These are phyloP conservation scores for Salix viminalis DNA, from an alignment of 345 rosid genomes.

Conservation along the genomic window DNA sequence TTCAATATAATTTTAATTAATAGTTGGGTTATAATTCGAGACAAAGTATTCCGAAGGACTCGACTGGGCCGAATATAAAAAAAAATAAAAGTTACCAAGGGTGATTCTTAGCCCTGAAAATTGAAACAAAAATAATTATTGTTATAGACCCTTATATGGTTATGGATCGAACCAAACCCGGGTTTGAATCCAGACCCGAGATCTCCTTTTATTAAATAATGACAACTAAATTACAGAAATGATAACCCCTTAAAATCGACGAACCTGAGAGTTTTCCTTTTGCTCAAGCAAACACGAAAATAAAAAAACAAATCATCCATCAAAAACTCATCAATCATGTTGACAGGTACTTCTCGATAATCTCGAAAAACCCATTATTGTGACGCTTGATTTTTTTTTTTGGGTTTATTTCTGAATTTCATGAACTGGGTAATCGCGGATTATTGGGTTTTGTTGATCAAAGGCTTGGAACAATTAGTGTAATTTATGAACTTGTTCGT, in stretches of 20 bases:
- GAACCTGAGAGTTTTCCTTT: conserved; percentile 33
- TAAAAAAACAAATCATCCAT: background rate
- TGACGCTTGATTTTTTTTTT: background rate
- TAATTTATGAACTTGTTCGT: background rate
- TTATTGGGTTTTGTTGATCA: background rate
- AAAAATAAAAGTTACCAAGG: too few relatives aligned
- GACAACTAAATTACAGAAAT: background rate
- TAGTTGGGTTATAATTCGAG: too few relatives aligned
- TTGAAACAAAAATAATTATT: too few relatives aligned
- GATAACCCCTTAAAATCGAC: background rate
- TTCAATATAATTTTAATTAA: too few relatives aligned
- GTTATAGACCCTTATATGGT: background rate
- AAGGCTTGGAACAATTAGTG: background rate
- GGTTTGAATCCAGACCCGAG: background rate
- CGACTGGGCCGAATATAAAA: too few relatives aligned
- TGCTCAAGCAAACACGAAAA: conserved; percentile 43
- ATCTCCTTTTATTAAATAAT: background rate
- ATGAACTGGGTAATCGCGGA: conserved; percentile 12
- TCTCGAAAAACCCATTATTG: background rate
- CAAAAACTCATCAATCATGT: conserved; percentile 38
- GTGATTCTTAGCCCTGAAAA: too few relatives aligned
- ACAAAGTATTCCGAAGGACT: too few relatives aligned
- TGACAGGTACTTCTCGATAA: conserved; percentile 40
- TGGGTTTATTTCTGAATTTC: conserved; percentile 6
- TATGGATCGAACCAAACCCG: background rate